Percentiles rank a stretch among this genome's conserved stretches.
Evolutionary conservation across 495 filamentous ascomycete genomes (phyloP).

Genomic region (Staphylotrichum longicolle): DNA sequence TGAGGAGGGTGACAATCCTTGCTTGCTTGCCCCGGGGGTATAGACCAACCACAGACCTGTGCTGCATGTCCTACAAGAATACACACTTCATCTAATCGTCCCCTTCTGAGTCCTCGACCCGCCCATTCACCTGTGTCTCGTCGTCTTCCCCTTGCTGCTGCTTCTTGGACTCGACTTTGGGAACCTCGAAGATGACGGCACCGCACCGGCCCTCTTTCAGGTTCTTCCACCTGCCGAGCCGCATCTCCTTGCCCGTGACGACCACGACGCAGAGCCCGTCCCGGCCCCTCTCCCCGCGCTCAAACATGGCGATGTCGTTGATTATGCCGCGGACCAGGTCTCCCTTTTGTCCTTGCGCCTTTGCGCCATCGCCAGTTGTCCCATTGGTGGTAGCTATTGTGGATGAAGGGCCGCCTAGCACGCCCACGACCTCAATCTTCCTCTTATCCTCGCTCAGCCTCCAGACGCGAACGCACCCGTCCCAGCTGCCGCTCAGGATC

Average conservation of each 20-base stretch:
- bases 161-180: constrained; percentile 37
- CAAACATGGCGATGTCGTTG: constrained; percentile 82
- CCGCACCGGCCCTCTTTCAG: constrained; percentile 67
- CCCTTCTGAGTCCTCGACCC: constrained; percentile 13
- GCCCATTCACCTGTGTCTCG: constrained; percentile 26
- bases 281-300: constrained; percentile 64
- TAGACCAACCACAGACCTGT: background rate
- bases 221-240: constrained; percentile 72
- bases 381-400: constrained; percentile 9
- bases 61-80: background rate
- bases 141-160: constrained; percentile 21
- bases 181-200: constrained; percentile 76
- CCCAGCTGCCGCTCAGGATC: constrained; percentile 88
- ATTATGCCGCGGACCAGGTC: constrained; percentile 65
- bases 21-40: constrained; percentile 2
- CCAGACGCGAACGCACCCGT: constrained; percentile 86
- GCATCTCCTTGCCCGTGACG: constrained; percentile 81
- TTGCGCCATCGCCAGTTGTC: background rate
- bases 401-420: constrained; percentile 48
- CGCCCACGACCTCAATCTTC: constrained; percentile 67
- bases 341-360: background rate
- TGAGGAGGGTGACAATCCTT: constrained; percentile 11
- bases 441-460: constrained; percentile 77
- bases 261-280: constrained; percentile 78
- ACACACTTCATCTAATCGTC: background rate